Evolutionary conservation across 179 eudicot genomes (phyloP), one percentile per base, ranked within the genome.

Genomic region (Gypsophila paniculata): DNA sequence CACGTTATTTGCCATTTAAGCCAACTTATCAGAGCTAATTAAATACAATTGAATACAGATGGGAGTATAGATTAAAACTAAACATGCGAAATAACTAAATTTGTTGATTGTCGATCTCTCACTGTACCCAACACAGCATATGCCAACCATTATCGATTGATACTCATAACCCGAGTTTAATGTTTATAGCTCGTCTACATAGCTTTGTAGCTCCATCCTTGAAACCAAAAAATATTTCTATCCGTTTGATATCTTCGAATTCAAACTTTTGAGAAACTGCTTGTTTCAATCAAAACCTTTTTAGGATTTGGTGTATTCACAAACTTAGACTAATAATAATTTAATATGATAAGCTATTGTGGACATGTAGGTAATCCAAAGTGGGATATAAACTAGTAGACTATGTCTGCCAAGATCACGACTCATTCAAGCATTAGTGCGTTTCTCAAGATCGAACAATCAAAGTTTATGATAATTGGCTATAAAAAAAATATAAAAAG

Each of bases 341-440:
- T 39, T 25, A 48, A 58, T 44, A 18, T 3, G 15, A 52, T 46
- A 70, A 44, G 8, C 29, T 68, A 55, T 29, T 61, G 68, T 48
- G 74, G 81, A 79, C 85, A 81, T 17, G 68, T 12, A 83, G 52
- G 61, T 63, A 75, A 77, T 75, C 82, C 86, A 85, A 77, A 73
- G 61, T 73, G 53, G 25, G 61, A 67, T 62, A 79, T 84, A 77
- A 77, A 70, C 72, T 69, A 74, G 3, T 46, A 22, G 15, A 64
- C 17, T 19, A 58, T 77, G 77, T 77, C 76, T 72, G 70, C 61
- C 66, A 80, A 61, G 72, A 66, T 57, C 68, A 80, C 29, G 67
- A 71, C 71, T 71, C 67, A 42, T 71, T 42, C 10, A 42, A 44
- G 49, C 36, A 65, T 48, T 54, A 69, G 57, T 52, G 18, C 58